Evolutionary conservation across 257 asterid genomes (phyloP).

Genomic region (Thymus mandschuricus): DNA sequence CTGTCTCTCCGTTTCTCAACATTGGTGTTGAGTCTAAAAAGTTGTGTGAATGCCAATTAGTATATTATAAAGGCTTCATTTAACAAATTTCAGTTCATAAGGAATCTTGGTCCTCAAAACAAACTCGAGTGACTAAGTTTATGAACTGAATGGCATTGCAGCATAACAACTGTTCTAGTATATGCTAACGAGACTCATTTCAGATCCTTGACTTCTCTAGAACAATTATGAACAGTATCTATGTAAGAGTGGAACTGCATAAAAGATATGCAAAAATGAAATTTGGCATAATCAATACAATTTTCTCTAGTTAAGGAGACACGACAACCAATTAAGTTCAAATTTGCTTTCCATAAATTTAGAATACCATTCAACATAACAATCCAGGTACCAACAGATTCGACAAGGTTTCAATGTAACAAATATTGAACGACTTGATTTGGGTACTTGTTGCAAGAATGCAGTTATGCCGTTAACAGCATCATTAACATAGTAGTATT

Average conservation of each 20-base stretch:
- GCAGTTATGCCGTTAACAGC: not conserved
- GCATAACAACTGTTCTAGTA: not conserved
- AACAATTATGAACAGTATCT: not conserved
- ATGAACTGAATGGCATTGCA: not conserved
- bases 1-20: constrained; percentile 98
- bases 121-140: not conserved
- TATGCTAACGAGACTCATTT: not conserved
- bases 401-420: not conserved
- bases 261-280: not conserved
- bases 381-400: not conserved
- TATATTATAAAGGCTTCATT: constrained; percentile 1
- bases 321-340: not conserved
- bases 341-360: not conserved
- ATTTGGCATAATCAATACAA: not conserved
- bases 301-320: not conserved
- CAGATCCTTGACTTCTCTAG: not conserved
- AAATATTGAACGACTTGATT: not conserved
- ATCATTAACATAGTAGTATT: not conserved
- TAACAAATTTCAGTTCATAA: not conserved
- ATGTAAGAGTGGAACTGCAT: not conserved
- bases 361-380: not conserved
- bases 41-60: constrained; percentile 18
- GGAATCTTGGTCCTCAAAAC: not conserved
- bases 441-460: not conserved
- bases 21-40: constrained; percentile 84